phyloP scores from a whole-genome alignment of 805 yeast genomes.

The Yamadazyma sp. region DNA sequence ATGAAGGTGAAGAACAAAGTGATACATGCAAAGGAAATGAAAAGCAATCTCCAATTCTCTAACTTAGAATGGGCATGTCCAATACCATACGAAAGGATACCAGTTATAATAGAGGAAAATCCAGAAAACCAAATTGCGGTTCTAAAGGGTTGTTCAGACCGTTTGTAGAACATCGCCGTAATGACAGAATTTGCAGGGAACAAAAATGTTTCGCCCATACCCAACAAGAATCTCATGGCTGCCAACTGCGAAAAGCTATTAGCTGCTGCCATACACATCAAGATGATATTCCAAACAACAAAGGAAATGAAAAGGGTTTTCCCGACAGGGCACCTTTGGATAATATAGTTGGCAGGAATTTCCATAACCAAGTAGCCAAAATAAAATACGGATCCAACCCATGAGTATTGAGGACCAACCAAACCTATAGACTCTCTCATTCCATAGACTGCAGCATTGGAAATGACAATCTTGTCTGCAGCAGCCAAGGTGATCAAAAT shows the following conservation, averaged over 20 bases:
- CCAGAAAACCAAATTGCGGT: conserved; percentile 39
- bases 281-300: conserved; percentile 35
- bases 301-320: conserved; percentile 32
- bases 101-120: conserved; percentile 51
- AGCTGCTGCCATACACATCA: conserved; percentile 49
- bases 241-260: conserved; percentile 38
- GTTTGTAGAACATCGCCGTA: conserved; percentile 25
- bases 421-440: conserved; percentile 29
- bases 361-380: conserved; percentile 33
- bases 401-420: conserved; percentile 27
- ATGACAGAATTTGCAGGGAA: conserved; percentile 39
- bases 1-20: conserved; percentile 52
- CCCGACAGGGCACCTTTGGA: conserved; percentile 37
- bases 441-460: conserved; percentile 34
- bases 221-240: conserved; percentile 22
- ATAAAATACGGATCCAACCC: conserved; percentile 55
- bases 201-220: conserved; percentile 25
- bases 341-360: conserved; percentile 37
- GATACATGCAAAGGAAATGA: conserved; percentile 56
- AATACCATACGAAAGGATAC: conserved; percentile 32
- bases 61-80: conserved; percentile 37
- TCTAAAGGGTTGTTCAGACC: conserved; percentile 22
- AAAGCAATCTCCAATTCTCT: conserved; percentile 60
- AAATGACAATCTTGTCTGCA: conserved; percentile 26
- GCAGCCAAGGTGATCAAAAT: conserved; percentile 28